These are phyloP conservation scores for Colletotrichum sp. DNA, from an alignment of 2,329 filamentous ascomycete genomes.

Conservation along the genomic window DNA sequence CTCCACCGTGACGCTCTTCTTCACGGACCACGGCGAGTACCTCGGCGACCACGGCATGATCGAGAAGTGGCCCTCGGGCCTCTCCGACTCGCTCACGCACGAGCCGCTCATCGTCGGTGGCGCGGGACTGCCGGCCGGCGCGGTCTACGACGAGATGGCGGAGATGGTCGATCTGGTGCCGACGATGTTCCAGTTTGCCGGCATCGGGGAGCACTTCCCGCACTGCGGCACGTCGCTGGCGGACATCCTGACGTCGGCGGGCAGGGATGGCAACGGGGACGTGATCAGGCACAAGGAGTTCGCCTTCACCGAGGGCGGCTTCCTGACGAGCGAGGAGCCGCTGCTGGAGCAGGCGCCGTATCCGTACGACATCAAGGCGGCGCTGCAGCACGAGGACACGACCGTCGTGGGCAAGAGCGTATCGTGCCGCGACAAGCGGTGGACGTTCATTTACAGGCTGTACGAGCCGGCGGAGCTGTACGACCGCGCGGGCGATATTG, in stretches of 20 bases:
- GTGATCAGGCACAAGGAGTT: constrained; percentile 39
- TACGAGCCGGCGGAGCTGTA: constrained; percentile 52
- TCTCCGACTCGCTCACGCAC: constrained; percentile 45
- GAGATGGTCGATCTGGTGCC: constrained; percentile 53
- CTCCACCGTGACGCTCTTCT: constrained; percentile 47
- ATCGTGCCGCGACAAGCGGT: constrained; percentile 37
- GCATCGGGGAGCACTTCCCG: constrained; percentile 40
- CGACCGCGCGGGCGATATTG: constrained; percentile 36
- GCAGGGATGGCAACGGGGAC: neutral
- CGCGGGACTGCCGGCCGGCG: constrained; percentile 40
- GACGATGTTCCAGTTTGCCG: constrained; percentile 44
- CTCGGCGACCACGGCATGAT: constrained; percentile 52
- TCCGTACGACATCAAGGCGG: constrained; percentile 51
- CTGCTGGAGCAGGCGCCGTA: constrained; percentile 47
- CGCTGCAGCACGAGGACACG: constrained; percentile 49
- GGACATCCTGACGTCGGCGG: neutral
- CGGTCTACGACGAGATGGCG: constrained; percentile 36
- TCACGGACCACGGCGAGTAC: constrained; percentile 51
- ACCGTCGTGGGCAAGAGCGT: constrained; percentile 47
- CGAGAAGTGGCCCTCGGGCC: constrained; percentile 52
- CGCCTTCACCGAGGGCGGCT: constrained; percentile 49
- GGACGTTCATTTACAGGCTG: constrained; percentile 48
- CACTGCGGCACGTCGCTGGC: constrained; percentile 30
- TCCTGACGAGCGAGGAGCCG: constrained; percentile 48
- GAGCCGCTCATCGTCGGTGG: constrained; percentile 50